phyloP scores from a whole-genome alignment of 176 grass and related monocot genomes.

The Microstegium vimineum region DNA sequence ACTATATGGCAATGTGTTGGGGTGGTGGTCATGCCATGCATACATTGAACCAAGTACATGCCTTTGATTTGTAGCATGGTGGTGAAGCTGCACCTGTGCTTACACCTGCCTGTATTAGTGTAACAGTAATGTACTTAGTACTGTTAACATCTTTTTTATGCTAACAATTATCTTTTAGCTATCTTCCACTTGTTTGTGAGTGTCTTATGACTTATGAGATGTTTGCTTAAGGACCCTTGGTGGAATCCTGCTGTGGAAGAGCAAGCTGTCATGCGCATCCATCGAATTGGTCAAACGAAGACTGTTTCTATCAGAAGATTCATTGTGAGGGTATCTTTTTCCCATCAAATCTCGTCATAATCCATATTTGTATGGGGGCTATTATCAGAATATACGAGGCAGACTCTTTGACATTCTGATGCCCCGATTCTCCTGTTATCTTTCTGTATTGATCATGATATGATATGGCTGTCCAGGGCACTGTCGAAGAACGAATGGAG shows the following conservation, averaged over 20 bases:
- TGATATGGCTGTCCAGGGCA: slow-evolving; percentile 36
- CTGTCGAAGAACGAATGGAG: slow-evolving; percentile 93
- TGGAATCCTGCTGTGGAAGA: slow-evolving; percentile 99
- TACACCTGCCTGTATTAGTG: not conserved
- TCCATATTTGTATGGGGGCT: not conserved
- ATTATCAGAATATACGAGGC: not conserved
- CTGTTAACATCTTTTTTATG: not conserved
- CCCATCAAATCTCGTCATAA: not conserved
- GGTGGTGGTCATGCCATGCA: not conserved
- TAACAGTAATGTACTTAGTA: not conserved
- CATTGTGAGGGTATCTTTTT: slow-evolving; percentile 61
- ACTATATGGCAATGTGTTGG: not conserved
- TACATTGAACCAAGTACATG: not conserved
- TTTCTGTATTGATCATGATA: slow-evolving; percentile 1
- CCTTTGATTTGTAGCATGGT: not conserved
- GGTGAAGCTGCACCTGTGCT: not conserved
- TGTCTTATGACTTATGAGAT: not conserved
- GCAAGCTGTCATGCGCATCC: slow-evolving; percentile 93
- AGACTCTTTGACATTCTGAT: not conserved
- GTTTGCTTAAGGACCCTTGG: slow-evolving; percentile 73
- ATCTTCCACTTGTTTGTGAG: not conserved
- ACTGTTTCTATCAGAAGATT: slow-evolving; percentile 86
- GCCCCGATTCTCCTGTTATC: not conserved
- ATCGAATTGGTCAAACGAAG: slow-evolving; percentile 86
- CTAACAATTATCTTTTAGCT: not conserved